Base-by-base conservation (phyloP, 139 green algal genomes). In the Limnomonas spitsbergensis region DNA sequence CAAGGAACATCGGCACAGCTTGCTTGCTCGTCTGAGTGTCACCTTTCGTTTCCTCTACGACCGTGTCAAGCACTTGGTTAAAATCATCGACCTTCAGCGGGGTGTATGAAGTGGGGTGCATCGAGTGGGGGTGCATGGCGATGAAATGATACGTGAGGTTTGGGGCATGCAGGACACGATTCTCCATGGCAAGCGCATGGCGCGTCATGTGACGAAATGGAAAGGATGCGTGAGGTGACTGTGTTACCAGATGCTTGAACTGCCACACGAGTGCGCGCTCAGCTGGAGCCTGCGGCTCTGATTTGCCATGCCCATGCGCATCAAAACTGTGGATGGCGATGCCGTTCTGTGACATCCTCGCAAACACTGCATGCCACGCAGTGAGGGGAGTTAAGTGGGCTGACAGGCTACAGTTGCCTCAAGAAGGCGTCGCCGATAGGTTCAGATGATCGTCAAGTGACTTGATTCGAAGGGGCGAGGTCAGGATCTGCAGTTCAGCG, bases 1-100 rank as follows among this genome's bases (percentile, higher is more conserved):
- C 88, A 6, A 89, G 69, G 54, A 92, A 88, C 9, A 81, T 53
- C 6, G 81, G 71, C 31, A 68, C 38, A 0, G 0, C 9, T 66
- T 68, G 1, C 31, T 36, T 38, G 38, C 38, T 32, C 3, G 14
- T 36, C 35, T 40, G 14, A 4, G 32, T 40, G 67, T 9, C 7
- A n/a, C n/a, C n/a, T n/a, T n/a, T n/a, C 67, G 3, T 6, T 40
- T 40, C 32, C 67, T 35, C 26, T 27, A 69, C 7, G 20, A 69
- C 56, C 7, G 20, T 27, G 3, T 74, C 20, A 67, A 76, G 3
- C 24, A 66, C 4, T 37, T 66, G 27, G 26, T 66, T 4, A 38
- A 42, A 66, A 37, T 76, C 70, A 39, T 76, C 70, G 4, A 76
- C 70, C 70, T 76, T n/a, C n/a, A n/a, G n/a, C n/a, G n/a, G n/a